phyloP scores from a whole-genome alignment of 2,329 filamentous ascomycete species.

The Sclerotinia nivalis region DNA sequence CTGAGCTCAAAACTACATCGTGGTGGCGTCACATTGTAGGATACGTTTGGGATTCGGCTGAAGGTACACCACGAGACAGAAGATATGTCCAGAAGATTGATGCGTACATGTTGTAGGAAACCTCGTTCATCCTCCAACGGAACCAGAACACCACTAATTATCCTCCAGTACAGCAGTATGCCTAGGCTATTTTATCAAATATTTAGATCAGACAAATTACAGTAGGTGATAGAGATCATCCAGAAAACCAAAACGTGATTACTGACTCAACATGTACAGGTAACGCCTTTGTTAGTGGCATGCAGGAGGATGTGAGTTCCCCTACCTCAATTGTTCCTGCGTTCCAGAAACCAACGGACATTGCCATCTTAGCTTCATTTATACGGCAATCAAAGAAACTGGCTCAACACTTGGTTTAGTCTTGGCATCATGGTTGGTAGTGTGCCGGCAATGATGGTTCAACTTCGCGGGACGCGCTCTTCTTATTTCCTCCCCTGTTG shows the following conservation, averaged over 20 bases:
- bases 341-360: no score
- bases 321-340: no score
- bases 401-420: constrained; percentile 54
- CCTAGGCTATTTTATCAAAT: constrained; percentile 48
- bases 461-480: constrained; percentile 25
- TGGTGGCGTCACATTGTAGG: constrained; percentile 5
- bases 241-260: no score
- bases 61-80: constrained; percentile 15
- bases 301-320: constrained; percentile 41
- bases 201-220: constrained; percentile 43
- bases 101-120: constrained; percentile 11
- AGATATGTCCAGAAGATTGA: constrained; percentile 13
- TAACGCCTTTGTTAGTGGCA: constrained; percentile 38
- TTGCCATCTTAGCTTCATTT: constrained; percentile 42
- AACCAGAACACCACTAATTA: no score
- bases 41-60: constrained; percentile 2
- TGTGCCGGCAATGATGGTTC: constrained; percentile 26
- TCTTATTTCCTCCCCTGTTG: constrained; percentile 32
- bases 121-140: no score
- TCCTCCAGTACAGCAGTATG: neutral
- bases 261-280: neutral
- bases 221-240: neutral
- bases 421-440: constrained; percentile 33
- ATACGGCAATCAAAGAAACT: constrained; percentile 56
- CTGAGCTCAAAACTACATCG: constrained; percentile 7